Conservation (phyloP, 1,284 basidiomycete species). For the Puccinia coronata region DNA sequence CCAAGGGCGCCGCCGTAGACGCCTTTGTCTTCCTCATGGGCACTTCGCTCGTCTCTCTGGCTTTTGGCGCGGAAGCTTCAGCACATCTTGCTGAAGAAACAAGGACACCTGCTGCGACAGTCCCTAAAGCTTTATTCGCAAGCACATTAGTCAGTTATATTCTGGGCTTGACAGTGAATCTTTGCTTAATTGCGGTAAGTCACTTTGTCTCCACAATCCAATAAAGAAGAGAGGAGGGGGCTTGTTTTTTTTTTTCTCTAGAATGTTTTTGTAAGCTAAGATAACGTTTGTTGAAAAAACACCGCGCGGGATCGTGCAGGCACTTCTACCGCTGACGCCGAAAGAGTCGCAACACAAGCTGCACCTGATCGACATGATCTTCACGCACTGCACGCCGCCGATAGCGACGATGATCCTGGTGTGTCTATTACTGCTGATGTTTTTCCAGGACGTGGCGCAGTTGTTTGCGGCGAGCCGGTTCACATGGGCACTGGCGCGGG, state of each 20-base stretch:
- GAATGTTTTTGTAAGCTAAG: too few relatives aligned
- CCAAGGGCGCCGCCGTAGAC: conserved; percentile 2
- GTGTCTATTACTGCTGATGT: conserved; percentile 39
- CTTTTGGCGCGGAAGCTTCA: conserved; percentile 46
- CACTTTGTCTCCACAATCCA: neutral
- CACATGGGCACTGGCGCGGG: conserved; percentile 47
- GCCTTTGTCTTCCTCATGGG: conserved; percentile 47
- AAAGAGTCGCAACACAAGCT: conserved; percentile 23
- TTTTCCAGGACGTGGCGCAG: conserved; percentile 46
- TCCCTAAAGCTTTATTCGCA: conserved; percentile 33
- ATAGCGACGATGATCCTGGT: conserved; percentile 27
- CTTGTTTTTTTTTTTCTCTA: neutral
- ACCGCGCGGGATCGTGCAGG: too few relatives aligned
- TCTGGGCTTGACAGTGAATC: conserved; percentile 33
- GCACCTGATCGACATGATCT: conserved; percentile 33
- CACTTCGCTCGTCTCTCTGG: conserved; percentile 37
- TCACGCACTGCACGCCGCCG: conserved; percentile 31
- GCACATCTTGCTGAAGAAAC: conserved; percentile 48
- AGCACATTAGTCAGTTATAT: conserved; percentile 41
- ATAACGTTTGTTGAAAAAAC: too few relatives aligned
- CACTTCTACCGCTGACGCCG: conserved; percentile 12
- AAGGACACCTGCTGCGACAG: conserved; percentile 21
- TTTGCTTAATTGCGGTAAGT: conserved; percentile 37
- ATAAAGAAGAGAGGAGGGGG: too few relatives aligned
- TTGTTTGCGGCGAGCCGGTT: conserved; percentile 44